A percentile compares a stretch with the other conserved stretches of the same genome.
These are phyloP conservation scores for Skeletonema tropicum DNA, from an alignment of 108 stramenopile genomes.

Conservation along the genomic window DNA sequence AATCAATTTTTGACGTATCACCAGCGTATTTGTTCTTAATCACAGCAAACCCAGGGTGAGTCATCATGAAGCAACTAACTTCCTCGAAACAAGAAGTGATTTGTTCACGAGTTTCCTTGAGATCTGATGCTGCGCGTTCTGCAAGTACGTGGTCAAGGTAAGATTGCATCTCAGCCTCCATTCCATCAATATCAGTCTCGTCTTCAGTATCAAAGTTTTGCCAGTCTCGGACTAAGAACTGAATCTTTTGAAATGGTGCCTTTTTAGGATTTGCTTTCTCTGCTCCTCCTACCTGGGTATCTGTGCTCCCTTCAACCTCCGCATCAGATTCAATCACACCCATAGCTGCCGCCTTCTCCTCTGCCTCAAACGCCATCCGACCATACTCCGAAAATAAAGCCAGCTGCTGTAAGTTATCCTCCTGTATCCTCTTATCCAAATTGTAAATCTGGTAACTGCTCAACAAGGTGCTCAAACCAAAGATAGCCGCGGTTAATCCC, in stretches of 20 bases:
- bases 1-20: slow-evolving; percentile 81
- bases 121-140: slow-evolving; percentile 85
- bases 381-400: slow-evolving; percentile 98
- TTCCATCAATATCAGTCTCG: slow-evolving; percentile 69
- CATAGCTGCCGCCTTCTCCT: slow-evolving; percentile 54
- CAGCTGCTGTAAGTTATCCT: slow-evolving; percentile 98
- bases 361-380: slow-evolving; percentile 82
- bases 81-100: slow-evolving; percentile 93
- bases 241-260: slow-evolving; percentile 95
- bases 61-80: slow-evolving; percentile 87
- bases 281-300: neutral
- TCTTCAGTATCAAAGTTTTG: slow-evolving; percentile 91
- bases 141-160: slow-evolving; percentile 87
- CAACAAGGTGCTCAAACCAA: slow-evolving; percentile 94
- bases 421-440: slow-evolving; percentile 96
- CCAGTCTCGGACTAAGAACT: slow-evolving; percentile 99
- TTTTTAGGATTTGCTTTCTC: slow-evolving; percentile 16
- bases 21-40: slow-evolving; percentile 95
- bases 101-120: slow-evolving; percentile 93
- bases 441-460: slow-evolving; percentile 97
- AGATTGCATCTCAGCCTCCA: slow-evolving; percentile 85
- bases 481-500: slow-evolving; percentile 95
- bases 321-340: slow-evolving; percentile 29
- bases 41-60: slow-evolving; percentile 96
- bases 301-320: neutral